phyloP scores from a whole-genome alignment of 139 green algal species.

The Coccomyxa sp. region DNA sequence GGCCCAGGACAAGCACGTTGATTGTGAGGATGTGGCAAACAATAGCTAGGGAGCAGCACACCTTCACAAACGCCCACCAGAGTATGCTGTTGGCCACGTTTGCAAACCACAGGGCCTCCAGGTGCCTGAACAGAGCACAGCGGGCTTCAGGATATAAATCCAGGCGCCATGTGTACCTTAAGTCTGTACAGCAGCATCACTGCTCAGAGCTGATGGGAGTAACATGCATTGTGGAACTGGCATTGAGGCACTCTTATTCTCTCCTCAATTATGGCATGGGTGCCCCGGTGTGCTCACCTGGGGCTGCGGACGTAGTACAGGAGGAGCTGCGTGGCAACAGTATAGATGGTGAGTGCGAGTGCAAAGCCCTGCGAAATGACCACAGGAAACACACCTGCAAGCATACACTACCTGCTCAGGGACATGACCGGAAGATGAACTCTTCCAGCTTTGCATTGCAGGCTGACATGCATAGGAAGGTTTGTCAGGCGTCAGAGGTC shows the following conservation, averaged over 20 bases:
- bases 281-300: too few relatives aligned
- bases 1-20: too few relatives aligned
- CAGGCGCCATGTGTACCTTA: too few relatives aligned
- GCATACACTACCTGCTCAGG: background rate
- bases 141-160: too few relatives aligned
- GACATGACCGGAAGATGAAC: background rate
- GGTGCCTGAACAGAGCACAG: conserved; percentile 19
- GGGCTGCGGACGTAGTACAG: conserved; percentile 26
- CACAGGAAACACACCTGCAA: conserved; percentile 29
- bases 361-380: conserved; percentile 10
- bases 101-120: conserved; percentile 32
- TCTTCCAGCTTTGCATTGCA: background rate
- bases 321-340: conserved; percentile 17
- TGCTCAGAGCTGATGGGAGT: too few relatives aligned
- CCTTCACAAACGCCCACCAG: conserved; percentile 36
- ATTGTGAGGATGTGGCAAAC: too few relatives aligned
- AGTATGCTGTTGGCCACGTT: conserved; percentile 25
- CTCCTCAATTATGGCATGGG: too few relatives aligned
- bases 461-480: background rate
- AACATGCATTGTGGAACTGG: background rate
- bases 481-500: too few relatives aligned
- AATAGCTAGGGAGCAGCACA: too few relatives aligned
- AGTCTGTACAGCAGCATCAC: too few relatives aligned
- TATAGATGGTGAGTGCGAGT: conserved; percentile 26
- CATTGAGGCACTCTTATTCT: background rate